Percentiles rank a stretch among this genome's conserved stretches.
Evolutionary conservation across 805 yeast genomes (phyloP).

Genomic region (Candida railenensis): DNA sequence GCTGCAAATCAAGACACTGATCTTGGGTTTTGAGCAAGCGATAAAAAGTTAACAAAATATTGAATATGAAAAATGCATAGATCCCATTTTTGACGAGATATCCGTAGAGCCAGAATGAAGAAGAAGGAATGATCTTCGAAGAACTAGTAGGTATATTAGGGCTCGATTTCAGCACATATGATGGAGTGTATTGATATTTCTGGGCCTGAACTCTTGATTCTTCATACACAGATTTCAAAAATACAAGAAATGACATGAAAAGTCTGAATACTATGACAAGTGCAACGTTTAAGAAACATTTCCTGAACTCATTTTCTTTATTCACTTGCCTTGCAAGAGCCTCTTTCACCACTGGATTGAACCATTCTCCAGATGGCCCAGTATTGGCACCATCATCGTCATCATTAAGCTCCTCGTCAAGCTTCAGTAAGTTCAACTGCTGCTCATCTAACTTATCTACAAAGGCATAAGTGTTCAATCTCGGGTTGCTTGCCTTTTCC

Average conservation of each 20-base stretch:
- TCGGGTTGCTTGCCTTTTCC: neutral
- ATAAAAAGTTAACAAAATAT: conserved; percentile 25
- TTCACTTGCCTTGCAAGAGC: conserved; percentile 47
- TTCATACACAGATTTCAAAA: neutral
- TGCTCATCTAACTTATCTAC: neutral
- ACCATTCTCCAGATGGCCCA: conserved; percentile 32
- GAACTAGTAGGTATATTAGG: too few relatives aligned
- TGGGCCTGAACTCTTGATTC: neutral
- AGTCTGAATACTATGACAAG: conserved; percentile 14
- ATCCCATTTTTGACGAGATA: conserved; percentile 7
- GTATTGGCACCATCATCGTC: conserved; percentile 3
- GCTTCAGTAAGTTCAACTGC: conserved; percentile 5
- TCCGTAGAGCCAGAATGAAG: neutral
- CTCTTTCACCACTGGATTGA: conserved; percentile 40
- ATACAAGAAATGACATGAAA: neutral
- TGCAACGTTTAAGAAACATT: conserved; percentile 26
- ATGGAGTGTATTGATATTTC: neutral
- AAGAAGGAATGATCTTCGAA: too few relatives aligned
- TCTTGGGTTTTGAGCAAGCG: conserved; percentile 42
- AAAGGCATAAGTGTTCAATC: neutral
- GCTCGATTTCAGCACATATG: neutral
- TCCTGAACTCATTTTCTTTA: conserved; percentile 35
- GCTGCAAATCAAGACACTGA: conserved; percentile 51
- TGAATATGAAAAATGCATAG: conserved; percentile 21
- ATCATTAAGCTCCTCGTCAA: conserved; percentile 12